These are phyloP conservation scores for Fusarium gaditjirri DNA, from an alignment of 2,329 filamentous ascomycete species.

Conservation along the genomic window DNA sequence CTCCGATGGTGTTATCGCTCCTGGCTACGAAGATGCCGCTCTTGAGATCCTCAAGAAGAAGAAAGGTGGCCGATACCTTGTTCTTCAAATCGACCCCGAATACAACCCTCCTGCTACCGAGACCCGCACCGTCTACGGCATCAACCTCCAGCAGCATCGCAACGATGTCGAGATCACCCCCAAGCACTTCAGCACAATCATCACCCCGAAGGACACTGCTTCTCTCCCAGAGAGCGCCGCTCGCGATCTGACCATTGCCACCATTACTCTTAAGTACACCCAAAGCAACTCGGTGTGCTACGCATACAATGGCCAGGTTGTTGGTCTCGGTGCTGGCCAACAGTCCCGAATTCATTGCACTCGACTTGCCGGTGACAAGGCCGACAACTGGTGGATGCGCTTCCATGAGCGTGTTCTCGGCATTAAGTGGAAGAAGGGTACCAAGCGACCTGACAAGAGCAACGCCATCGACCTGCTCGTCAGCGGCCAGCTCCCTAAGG, in stretches of 20 bases:
- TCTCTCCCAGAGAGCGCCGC: slow-evolving; percentile 82
- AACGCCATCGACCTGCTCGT: slow-evolving; percentile 97
- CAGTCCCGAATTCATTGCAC: slow-evolving; percentile 99
- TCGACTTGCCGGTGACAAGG: slow-evolving; percentile 95
- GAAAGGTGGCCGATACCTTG: slow-evolving; percentile 96
- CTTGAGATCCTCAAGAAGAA: slow-evolving; percentile 95
- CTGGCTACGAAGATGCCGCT: slow-evolving; percentile 84
- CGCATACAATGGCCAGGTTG: slow-evolving; percentile 89
- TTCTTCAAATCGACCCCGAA: slow-evolving; percentile 91
- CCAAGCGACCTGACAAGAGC: slow-evolving; percentile 96
- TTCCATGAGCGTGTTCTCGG: slow-evolving; percentile 90
- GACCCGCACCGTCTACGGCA: slow-evolving; percentile 87
- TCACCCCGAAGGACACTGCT: slow-evolving; percentile 83
- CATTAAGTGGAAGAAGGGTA: slow-evolving; percentile 97
- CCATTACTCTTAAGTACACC: slow-evolving; percentile 97
- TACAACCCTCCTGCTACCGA: slow-evolving; percentile 86
- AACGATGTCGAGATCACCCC: slow-evolving; percentile 91
- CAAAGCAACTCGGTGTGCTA: slow-evolving; percentile 99
- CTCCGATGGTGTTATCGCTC: slow-evolving; percentile 95
- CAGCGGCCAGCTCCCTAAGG: slow-evolving; percentile 86
- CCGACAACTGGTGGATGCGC: slow-evolving; percentile 99
- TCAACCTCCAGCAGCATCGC: slow-evolving; percentile 88
- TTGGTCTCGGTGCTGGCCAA: slow-evolving; percentile 95
- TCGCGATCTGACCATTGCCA: slow-evolving; percentile 92
- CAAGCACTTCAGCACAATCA: slow-evolving; percentile 83